phyloP scores from a whole-genome alignment of 805 yeast genomes.

The Suhomyces xylopsoci region DNA sequence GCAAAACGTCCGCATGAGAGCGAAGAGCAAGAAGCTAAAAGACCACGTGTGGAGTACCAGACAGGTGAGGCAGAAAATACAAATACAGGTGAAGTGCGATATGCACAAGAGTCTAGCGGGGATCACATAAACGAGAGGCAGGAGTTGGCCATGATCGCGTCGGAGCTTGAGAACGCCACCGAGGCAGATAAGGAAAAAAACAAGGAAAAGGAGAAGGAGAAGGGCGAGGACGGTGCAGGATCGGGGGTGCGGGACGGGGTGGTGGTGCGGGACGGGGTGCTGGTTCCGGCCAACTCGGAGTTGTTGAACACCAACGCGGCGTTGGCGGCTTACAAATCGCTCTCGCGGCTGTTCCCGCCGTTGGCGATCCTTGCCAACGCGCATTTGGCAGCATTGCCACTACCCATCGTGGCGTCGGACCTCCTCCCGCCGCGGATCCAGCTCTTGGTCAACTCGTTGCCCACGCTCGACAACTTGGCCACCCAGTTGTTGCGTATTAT shows the following conservation, averaged over 20 bases:
- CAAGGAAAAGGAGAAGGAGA: slow-evolving; percentile 1
- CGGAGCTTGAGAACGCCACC: slow-evolving; percentile 32
- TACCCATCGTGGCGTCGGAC: slow-evolving; percentile 55
- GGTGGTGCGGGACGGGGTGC: slow-evolving; percentile 12
- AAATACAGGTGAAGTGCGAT: slow-evolving; percentile 2
- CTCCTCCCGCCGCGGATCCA: slow-evolving; percentile 60
- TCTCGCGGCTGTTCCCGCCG: slow-evolving; percentile 37
- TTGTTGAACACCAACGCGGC: slow-evolving; percentile 39
- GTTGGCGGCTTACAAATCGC: slow-evolving; percentile 41
- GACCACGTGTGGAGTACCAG: slow-evolving; percentile 2
- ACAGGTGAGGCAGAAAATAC: background rate
- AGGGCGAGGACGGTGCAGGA: background rate
- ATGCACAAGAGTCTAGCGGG: background rate
- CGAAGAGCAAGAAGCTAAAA: slow-evolving; percentile 1
- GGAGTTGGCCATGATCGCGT: slow-evolving; percentile 30
- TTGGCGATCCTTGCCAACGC: slow-evolving; percentile 37
- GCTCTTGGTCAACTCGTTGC: slow-evolving; percentile 62
- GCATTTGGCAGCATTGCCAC: slow-evolving; percentile 59
- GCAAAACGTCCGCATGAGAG: background rate
- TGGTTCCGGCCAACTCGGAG: slow-evolving; percentile 42
- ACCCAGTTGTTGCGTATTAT: slow-evolving; percentile 74
- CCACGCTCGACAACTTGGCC: slow-evolving; percentile 77
- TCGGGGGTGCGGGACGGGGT: slow-evolving; percentile 13
- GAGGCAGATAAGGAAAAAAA: slow-evolving; percentile 11
- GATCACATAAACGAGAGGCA: slow-evolving; percentile 18